Base-by-base conservation (phyloP, 1,139 yeast genomes). In the Zygoascus meyerae region DNA sequence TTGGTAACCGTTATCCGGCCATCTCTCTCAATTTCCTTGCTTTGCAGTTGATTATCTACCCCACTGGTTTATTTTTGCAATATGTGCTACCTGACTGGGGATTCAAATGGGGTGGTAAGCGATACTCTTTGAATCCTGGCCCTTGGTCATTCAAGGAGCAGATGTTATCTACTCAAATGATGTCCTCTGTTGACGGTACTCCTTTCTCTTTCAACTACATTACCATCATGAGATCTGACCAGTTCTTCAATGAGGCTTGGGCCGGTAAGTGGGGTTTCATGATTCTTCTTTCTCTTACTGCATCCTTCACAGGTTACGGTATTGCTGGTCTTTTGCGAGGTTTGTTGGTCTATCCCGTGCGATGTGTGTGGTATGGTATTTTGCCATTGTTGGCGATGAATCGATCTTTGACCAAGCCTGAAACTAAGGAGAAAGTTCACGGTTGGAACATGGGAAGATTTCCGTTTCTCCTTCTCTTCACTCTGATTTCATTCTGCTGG, bases 141-240 rank as follows among this genome's bases (percentile, higher is more conserved):
- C 79, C 79, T 5, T 83, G 86, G 85, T 69, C 74, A 30, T 73
- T 69, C 58, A 83, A 83, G 61, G 90, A 83, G 58, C 86, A 82
- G 68, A 78, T 79, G 81, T 66, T 78, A 52, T 68, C 79, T 3
- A 75, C 83, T 6, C 49, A 74, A 38, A 66, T 74, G 57, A 70
- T 71, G 55, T 66, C 74, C 40, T 70, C 70, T 43, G 62, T 73
- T 10, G 66, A 68, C 42, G 71, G 71, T 30, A 61, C 70, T 42
- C 70, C 76, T 39, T 73, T 74, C 50, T 74, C 72, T 5, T 46
- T 64, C 37, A 57, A 55, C 45, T 58, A 59, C 44, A 62, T 62
- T 32, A 56, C 66, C 12, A 54, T 58, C 41, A 67, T 55, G 62
- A 55, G 57, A 47, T 53, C 61, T 45, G 47, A 56, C 10, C 47